A percentile compares a stretch with the other conserved stretches of the same genome.
Conservation (phyloP, 2,329 filamentous ascomycete genomes). For the Verticillium klebahnii region DNA sequence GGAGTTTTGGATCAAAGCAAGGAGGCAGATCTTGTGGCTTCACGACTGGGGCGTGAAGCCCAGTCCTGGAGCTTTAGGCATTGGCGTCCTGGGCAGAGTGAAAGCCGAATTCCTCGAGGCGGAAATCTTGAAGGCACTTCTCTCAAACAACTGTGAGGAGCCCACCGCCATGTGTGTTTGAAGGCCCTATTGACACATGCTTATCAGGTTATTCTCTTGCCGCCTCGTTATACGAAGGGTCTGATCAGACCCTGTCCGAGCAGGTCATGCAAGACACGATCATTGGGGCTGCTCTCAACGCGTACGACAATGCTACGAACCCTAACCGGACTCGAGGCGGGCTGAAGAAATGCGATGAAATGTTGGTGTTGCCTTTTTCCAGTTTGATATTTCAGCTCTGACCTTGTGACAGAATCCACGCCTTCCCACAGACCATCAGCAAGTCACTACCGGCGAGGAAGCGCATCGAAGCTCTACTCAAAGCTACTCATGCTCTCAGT, state of each 20-base stretch:
- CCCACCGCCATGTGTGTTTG: not conserved
- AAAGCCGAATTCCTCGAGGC: constrained; percentile 59
- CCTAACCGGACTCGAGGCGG: constrained; percentile 72
- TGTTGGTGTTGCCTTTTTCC: constrained; percentile 41
- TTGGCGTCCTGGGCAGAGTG: constrained; percentile 61
- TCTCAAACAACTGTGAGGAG: constrained; percentile 55
- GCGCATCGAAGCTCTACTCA: constrained; percentile 60
- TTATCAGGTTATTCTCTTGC: constrained; percentile 56
- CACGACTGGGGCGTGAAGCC: constrained; percentile 61
- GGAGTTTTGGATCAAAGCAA: constrained; percentile 55
- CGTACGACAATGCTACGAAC: constrained; percentile 80
- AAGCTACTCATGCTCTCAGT: constrained; percentile 69
- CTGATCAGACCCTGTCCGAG: constrained; percentile 42
- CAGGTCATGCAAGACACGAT: constrained; percentile 55
- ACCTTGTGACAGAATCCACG: constrained; percentile 45
- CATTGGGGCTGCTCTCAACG: constrained; percentile 58
- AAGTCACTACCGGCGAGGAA: constrained; percentile 45
- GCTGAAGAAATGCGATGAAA: constrained; percentile 72
- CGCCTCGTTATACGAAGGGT: constrained; percentile 54
- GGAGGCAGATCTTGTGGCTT: constrained; percentile 68
- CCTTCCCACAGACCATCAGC: constrained; percentile 56
- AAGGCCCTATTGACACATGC: constrained; percentile 6
- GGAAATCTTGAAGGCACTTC: constrained; percentile 65
- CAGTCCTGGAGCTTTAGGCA: constrained; percentile 35
- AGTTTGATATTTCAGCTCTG: constrained; percentile 9